Evolutionary conservation across 257 asterid species (phyloP), one percentile per base, ranked within the genome.

Genomic region (Leptodermis oblonga): DNA sequence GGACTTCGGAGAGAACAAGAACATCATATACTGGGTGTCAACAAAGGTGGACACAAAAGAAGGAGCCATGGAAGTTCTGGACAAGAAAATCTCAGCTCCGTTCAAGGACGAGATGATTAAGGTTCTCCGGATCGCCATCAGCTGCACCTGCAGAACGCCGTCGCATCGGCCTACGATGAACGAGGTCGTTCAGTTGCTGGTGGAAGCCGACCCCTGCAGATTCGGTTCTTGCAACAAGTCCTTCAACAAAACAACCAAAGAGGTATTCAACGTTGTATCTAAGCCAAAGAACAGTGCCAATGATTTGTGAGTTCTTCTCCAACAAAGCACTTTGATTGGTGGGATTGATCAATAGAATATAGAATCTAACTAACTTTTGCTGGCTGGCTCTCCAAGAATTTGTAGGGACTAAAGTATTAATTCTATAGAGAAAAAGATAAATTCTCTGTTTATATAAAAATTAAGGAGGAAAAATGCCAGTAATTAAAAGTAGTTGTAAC

Each of bases 41-140:
- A 79, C 80, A 2, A 88, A 86, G 67, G 92, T 87, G 54, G 97
- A 87, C 73, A 86, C 89, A 1, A 86, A 78, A 70, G 95, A 85
- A 74, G 99, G 90, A 30, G 86, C 83, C 0, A 30, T 55, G 46
- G 95, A 91, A 2, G 83, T 89, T 46, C 48, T 94, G 14, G 99
- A 94, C 72, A 79, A 82, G 42, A 81, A 90, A 23, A 85, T 87
- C 9, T 78, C 80, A 34, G 86, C 72, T 8, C 69, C 84, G 0
- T 94, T 82, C 87, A 80, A 76, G 66, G 97, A 89, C 0, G 95
- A 87, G 20, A 91, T 94, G 97, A 89, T 94, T 59, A 91, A 85
- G 77, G 96, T 81, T 12, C 95, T 94, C 0, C 77, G 83, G 9
- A 82, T 94, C 18, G 97, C 99, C 70, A 79, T 91, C 23, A 95